Evolutionary conservation across 2,329 filamentous ascomycete species (phyloP), one percentile per base, ranked within the genome.

Genomic region (Hypoxylon sp.): DNA sequence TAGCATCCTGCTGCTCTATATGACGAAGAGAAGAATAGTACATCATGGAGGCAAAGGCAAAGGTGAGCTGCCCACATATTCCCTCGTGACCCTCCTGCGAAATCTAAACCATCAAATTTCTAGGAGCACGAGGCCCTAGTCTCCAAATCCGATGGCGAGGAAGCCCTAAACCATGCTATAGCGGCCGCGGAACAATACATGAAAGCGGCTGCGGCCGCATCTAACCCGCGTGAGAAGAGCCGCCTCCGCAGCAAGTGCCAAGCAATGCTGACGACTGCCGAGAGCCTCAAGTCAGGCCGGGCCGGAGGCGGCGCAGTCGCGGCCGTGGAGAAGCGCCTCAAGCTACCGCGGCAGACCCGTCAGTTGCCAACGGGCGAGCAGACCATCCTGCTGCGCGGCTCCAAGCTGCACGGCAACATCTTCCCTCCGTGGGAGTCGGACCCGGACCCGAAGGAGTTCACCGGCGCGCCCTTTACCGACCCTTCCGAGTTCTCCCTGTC

Each of bases 401-500:
- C 93, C 3, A 88, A 86, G 52, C 81, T 99, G 17, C 91, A 97
- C 70, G 91, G 89, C 0, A 89, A 87, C 68, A 81, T 89, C 17
- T 98, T 97, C 65, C 92, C 90, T 9, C 92, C 90, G 0, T 99
- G 95, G 95, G 83, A 83, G n/a, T 75, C 74, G 2, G 79, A 86
- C 23, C 88, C 91, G 1, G 71, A 74, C 3, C 72, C 82, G 0
- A 73, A 80, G 3, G 84, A 89, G 24, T 97, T 97, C 65, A 80
- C 78, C n/a, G 77, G 78, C 33, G 73, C 75, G 5, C 72, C 77
- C n/a, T 97, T 88, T 71, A 81, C 89, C 54, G 94, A 98, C 67
- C 70, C 82, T 18, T 81, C 85, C 1, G 79, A 84, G 9, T 85
- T 96, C 48, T 83, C 86, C 20, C 81, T 99, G 33, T 98, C 95